These are phyloP conservation scores for Climacium dendroides DNA, from an alignment of 225 moss, liverwort and hornwort genomes.

Conservation along the genomic window DNA sequence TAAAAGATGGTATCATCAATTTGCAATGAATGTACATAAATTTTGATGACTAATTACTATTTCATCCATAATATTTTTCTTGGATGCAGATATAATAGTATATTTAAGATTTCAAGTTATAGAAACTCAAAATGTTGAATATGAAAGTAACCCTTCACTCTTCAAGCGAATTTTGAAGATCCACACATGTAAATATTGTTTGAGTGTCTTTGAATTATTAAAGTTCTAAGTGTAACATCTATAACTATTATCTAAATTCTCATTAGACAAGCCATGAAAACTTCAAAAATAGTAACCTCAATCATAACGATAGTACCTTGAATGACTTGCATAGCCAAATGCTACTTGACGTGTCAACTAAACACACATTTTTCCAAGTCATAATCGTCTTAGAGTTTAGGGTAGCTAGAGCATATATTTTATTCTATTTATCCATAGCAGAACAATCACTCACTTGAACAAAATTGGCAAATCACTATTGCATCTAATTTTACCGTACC, in stretches of 20 bases:
- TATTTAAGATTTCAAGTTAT: background rate
- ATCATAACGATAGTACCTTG: rapidly evolving
- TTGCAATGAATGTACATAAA: background rate
- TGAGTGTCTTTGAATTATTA: rapidly evolving
- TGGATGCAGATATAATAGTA: background rate
- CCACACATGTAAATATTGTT: rapidly evolving
- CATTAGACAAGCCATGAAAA: background rate
- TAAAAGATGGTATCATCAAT: background rate
- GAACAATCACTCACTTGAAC: background rate
- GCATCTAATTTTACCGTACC: background rate
- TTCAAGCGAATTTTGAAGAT: background rate
- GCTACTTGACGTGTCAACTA: background rate
- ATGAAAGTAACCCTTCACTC: background rate
- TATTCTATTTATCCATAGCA: background rate
- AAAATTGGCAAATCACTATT: background rate
- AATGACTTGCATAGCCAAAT: background rate
- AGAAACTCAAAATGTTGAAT: background rate
- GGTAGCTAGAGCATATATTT: rapidly evolving
- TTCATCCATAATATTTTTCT: background rate
- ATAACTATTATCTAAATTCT: background rate
- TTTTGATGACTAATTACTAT: background rate
- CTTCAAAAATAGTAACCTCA: rapidly evolving
- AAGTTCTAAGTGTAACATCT: rapidly evolving
- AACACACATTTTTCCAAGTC: background rate
- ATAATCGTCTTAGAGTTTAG: too few relatives aligned